A percentile compares a stretch with the other conserved stretches of the same genome.
These are phyloP conservation scores for Sisymbrium irio DNA, from an alignment of 345 rosid genomes.

Conservation along the genomic window DNA sequence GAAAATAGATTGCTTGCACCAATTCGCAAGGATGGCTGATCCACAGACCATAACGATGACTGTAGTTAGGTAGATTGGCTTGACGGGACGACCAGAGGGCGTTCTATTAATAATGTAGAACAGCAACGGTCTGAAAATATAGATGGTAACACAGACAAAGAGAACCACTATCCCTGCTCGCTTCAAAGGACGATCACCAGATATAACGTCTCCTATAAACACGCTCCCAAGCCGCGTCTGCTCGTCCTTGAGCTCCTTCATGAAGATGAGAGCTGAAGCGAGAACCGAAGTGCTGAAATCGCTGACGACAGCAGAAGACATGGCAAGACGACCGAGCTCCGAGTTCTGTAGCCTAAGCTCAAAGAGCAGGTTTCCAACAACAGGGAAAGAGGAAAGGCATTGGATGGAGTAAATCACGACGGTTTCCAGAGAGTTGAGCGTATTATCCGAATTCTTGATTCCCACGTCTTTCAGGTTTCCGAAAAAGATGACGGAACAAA, in stretches of 20 bases:
- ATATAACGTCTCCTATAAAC: constrained; percentile 30
- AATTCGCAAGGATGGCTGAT: constrained; percentile 27
- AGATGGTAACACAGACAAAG: constrained; percentile 23
- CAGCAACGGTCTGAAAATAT: constrained; percentile 35
- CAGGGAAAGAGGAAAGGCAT: constrained; percentile 42
- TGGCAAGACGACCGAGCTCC: constrained; percentile 49
- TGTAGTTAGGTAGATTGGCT: constrained; percentile 21
- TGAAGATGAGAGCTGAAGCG: neutral
- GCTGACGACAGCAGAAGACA: constrained; percentile 42
- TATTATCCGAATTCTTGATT: neutral
- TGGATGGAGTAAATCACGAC: constrained; percentile 26
- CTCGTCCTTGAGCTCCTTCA: constrained; percentile 35
- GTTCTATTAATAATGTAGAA: constrained; percentile 29
- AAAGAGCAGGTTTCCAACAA: constrained; percentile 44
- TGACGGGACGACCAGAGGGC: constrained; percentile 39
- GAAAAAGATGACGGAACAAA: constrained; percentile 25
- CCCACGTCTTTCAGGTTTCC: constrained; percentile 20
- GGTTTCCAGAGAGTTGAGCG: neutral
- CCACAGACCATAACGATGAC: constrained; percentile 36
- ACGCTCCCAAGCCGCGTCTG: constrained; percentile 25
- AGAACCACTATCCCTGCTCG: constrained; percentile 21
- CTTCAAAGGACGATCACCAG: constrained; percentile 17
- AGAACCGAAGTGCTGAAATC: constrained; percentile 27
- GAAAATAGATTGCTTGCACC: constrained; percentile 29
- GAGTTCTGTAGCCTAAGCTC: constrained; percentile 54